Evolutionary conservation across 2,329 filamentous ascomycete species (phyloP).

Genomic region (Cladosporium sp.): DNA sequence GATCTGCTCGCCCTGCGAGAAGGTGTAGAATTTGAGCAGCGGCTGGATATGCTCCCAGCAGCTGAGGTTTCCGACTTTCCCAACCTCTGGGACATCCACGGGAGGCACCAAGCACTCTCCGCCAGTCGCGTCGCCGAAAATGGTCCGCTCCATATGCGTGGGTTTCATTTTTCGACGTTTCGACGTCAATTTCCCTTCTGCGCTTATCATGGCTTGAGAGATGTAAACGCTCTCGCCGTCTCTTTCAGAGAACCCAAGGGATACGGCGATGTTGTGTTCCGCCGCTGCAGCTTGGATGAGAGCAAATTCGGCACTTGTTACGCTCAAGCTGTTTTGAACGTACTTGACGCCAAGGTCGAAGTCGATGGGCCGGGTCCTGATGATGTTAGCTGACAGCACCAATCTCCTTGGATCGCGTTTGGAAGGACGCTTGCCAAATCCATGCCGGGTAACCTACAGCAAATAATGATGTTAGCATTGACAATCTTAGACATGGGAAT

Average conservation of each 20-base stretch:
- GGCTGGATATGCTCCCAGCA: slow-evolving; percentile 35
- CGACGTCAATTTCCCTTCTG: slow-evolving; percentile 33
- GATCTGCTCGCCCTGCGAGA: slow-evolving; percentile 28
- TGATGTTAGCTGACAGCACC: not conserved
- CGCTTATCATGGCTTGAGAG: slow-evolving; percentile 35
- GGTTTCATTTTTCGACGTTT: slow-evolving; percentile 40
- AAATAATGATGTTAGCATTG: not conserved
- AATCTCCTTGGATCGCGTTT: not conserved
- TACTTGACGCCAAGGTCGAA: slow-evolving; percentile 37
- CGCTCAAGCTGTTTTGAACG: slow-evolving; percentile 41
- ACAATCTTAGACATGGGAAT: not conserved
- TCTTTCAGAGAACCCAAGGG: slow-evolving; percentile 38
- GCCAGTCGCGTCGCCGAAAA: slow-evolving; percentile 39
- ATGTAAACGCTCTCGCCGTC: slow-evolving; percentile 39
- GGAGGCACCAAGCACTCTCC: slow-evolving; percentile 33
- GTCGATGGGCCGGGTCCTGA: slow-evolving; percentile 36
- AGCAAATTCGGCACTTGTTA: slow-evolving; percentile 41
- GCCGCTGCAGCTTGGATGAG: slow-evolving; percentile 36
- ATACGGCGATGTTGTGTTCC: slow-evolving; percentile 32
- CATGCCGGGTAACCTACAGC: slow-evolving; percentile 35
- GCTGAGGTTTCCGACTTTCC: slow-evolving; percentile 32
- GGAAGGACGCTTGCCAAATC: slow-evolving; percentile 39
- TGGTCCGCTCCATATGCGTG: slow-evolving; percentile 42
- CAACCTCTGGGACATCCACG: slow-evolving; percentile 28
- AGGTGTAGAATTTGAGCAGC: slow-evolving; percentile 21